Conservation (phyloP, 345 rosid genomes). For the Pistacia integerrima region DNA sequence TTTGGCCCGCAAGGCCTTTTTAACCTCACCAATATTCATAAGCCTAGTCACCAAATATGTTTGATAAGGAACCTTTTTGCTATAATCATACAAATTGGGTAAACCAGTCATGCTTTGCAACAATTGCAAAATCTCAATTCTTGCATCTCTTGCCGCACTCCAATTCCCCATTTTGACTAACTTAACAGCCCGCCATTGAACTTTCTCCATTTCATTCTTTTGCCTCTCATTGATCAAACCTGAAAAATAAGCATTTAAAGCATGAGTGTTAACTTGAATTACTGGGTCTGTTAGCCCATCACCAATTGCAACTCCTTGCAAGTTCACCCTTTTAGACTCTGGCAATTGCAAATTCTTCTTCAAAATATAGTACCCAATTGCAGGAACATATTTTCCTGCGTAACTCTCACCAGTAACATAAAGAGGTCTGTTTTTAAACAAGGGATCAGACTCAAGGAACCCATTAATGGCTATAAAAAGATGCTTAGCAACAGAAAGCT, state of each 20-base stretch:
- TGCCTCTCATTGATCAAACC: constrained; percentile 74
- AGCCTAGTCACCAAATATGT: constrained; percentile 41
- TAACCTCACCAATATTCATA: constrained; percentile 46
- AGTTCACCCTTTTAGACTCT: constrained; percentile 37
- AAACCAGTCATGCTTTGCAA: constrained; percentile 69
- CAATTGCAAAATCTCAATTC: constrained; percentile 32
- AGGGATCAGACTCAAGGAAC: constrained; percentile 47
- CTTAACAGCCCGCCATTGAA: constrained; percentile 43
- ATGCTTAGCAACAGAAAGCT: constrained; percentile 59
- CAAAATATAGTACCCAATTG: constrained; percentile 72
- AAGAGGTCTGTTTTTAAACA: constrained; percentile 53
- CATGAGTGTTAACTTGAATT: constrained; percentile 57
- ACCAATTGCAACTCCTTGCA: constrained; percentile 76
- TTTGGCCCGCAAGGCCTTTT: constrained; percentile 47
- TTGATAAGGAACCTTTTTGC: constrained; percentile 45
- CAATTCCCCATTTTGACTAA: constrained; percentile 48
- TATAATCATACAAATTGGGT: constrained; percentile 66
- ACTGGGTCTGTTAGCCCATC: constrained; percentile 79
- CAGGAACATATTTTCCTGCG: constrained; percentile 80
- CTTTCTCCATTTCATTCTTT: constrained; percentile 54
- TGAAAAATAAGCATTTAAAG: constrained; percentile 52
- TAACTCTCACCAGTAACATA: constrained; percentile 83
- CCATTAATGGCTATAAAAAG: constrained; percentile 54
- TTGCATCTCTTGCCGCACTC: constrained; percentile 65
- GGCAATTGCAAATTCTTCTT: constrained; percentile 41